Conservation (phyloP, 306 rosid species). For the Ormosia semicastrata region DNA sequence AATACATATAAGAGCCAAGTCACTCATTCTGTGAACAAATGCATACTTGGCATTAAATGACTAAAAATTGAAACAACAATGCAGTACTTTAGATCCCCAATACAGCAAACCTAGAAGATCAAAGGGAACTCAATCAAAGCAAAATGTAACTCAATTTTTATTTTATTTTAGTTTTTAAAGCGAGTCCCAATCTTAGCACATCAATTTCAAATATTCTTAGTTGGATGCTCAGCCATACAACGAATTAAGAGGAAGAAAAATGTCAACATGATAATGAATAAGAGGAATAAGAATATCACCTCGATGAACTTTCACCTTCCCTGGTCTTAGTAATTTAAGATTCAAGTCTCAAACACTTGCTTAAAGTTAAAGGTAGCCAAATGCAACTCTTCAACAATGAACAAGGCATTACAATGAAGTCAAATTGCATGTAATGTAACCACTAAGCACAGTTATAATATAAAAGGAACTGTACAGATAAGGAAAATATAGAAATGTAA, state of each 20-base stretch:
- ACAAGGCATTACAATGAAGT: conserved; percentile 40
- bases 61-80: not conserved
- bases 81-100: not conserved
- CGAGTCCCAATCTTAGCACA: not conserved
- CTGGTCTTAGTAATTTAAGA: conserved; percentile 24
- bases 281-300: conserved; percentile 26
- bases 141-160: not conserved
- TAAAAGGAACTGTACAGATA: conserved; percentile 49
- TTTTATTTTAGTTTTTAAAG: not conserved
- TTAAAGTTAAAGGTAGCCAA: conserved; percentile 30
- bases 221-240: not conserved
- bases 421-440: conserved; percentile 34
- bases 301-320: conserved; percentile 9
- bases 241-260: not conserved
- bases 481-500: conserved; percentile 34
- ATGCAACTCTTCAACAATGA: conserved; percentile 34
- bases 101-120: not conserved
- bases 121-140: not conserved
- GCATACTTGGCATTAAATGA: not conserved
- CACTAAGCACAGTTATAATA: conserved; percentile 43
- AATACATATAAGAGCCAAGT: not conserved
- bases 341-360: conserved; percentile 21
- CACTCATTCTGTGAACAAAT: not conserved
- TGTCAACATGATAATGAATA: conserved; percentile 1
- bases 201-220: not conserved